Conservation (phyloP, 148 eudicot genomes). For the Amaranthus hypochondriacus region DNA sequence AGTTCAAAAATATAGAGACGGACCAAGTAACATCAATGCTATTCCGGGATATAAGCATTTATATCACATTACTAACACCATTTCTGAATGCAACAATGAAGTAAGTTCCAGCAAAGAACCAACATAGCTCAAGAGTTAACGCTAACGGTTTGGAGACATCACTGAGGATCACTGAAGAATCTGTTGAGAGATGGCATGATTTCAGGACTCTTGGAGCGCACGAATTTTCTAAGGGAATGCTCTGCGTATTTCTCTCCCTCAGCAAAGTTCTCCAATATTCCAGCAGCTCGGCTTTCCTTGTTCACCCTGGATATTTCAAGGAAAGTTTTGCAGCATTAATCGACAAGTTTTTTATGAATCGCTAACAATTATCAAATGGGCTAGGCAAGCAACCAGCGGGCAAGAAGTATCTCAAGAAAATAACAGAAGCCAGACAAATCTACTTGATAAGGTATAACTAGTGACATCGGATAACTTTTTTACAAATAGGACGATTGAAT, state of each 20-base stretch:
- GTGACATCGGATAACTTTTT: no score
- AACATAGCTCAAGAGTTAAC: neutral
- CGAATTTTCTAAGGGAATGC: slow-evolving; percentile 63
- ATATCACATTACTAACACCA: neutral
- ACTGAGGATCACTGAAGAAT: slow-evolving; percentile 70
- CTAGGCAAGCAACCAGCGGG: no score
- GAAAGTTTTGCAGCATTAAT: no score
- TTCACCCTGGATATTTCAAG: no score
- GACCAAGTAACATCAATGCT: slow-evolving; percentile 4
- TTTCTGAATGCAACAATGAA: neutral
- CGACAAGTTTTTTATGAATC: no score
- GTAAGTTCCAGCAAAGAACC: neutral
- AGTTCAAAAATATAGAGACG: neutral
- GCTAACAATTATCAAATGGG: no score
- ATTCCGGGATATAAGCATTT: neutral
- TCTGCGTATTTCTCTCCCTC: slow-evolving; percentile 74
- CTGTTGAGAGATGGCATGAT: slow-evolving; percentile 75
- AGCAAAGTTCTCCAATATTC: slow-evolving; percentile 56
- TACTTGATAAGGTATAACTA: no score
- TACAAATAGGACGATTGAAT: no score
- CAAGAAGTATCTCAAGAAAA: no score
- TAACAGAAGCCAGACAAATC: no score
- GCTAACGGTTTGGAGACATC: slow-evolving; percentile 15
- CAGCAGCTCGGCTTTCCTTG: slow-evolving; percentile 83
- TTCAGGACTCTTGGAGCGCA: slow-evolving; percentile 60